Evolutionary conservation across 2,329 filamentous ascomycete genomes (phyloP).

Genomic region (Colletotrichum lentis): DNA sequence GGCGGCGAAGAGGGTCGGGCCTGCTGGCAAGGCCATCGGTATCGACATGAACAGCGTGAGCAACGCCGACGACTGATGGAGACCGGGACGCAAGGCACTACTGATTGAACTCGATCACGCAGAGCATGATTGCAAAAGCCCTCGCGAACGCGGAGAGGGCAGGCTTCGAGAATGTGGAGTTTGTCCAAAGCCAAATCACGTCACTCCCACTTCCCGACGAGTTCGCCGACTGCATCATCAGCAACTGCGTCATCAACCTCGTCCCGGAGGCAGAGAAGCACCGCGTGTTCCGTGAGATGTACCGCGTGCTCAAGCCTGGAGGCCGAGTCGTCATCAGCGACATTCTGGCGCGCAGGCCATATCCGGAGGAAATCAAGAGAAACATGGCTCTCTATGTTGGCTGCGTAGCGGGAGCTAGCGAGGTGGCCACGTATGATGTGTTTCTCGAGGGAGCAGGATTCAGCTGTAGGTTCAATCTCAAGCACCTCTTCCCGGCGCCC

Average conservation of each 20-base stretch:
- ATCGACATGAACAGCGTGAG: conserved; percentile 67
- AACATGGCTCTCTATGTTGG: conserved; percentile 65
- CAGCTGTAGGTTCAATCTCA: conserved; percentile 47
- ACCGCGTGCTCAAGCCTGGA: conserved; percentile 63
- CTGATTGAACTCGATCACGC: neutral
- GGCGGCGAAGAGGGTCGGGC: conserved; percentile 59
- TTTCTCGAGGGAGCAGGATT: conserved; percentile 63
- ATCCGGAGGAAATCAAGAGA: conserved; percentile 58
- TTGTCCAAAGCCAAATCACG: conserved; percentile 62
- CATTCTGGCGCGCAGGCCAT: conserved; percentile 60
- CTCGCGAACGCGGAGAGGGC: conserved; percentile 50
- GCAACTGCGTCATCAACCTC: conserved; percentile 71
- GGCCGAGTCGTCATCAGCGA: conserved; percentile 68
- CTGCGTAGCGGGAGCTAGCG: conserved; percentile 66
- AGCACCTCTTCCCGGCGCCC: neutral
- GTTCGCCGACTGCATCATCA: conserved; percentile 65
- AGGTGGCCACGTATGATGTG: conserved; percentile 58
- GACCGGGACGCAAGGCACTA: neutral
- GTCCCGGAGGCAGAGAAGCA: conserved; percentile 62
- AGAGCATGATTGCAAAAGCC: conserved; percentile 65
- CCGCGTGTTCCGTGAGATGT: conserved; percentile 65
- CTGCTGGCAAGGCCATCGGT: conserved; percentile 59
- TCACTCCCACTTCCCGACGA: conserved; percentile 53
- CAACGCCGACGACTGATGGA: neutral
- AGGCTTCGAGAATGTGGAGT: conserved; percentile 56